Percentiles rank a stretch among this genome's conserved stretches.
phyloP scores from a whole-genome alignment of 805 yeast genomes.

The Candida ovalis region DNA sequence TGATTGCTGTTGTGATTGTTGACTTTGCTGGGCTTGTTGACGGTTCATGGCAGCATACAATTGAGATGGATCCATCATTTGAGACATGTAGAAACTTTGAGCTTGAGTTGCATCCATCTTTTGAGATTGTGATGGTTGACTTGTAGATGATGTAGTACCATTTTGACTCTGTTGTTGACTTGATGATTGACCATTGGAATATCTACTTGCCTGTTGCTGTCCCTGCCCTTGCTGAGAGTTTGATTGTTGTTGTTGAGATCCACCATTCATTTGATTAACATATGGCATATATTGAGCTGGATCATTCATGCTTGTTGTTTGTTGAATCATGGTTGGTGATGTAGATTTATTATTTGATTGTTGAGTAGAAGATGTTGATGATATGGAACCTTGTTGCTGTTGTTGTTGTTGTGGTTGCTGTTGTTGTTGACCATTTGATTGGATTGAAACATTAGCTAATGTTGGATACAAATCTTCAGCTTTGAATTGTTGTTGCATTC shows the following conservation, averaged over 20 bases:
- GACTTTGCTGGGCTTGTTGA: constrained; percentile 18
- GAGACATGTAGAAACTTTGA: constrained; percentile 19
- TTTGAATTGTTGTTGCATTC: constrained; percentile 21
- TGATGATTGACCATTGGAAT: constrained; percentile 16
- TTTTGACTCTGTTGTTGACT: background rate
- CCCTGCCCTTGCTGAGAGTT: background rate
- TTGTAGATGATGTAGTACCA: constrained; percentile 4
- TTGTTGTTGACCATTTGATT: background rate
- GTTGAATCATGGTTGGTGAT: constrained; percentile 23
- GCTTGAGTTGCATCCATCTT: constrained; percentile 17
- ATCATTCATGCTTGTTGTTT: constrained; percentile 16
- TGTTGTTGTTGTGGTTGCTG: background rate
- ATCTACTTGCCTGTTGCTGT: constrained; percentile 16
- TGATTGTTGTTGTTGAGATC: constrained; percentile 8
- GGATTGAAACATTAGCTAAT: constrained; percentile 6
- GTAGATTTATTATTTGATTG: constrained; percentile 12
- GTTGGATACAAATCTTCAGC: constrained; percentile 25
- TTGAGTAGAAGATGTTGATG: constrained; percentile 14
- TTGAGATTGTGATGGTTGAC: constrained; percentile 9
- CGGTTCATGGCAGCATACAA: constrained; percentile 21
- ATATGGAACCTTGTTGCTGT: constrained; percentile 8
- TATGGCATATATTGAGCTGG: constrained; percentile 20
- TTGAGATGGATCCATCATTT: constrained; percentile 23
- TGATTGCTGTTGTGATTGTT: constrained; percentile 14
- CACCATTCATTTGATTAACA: constrained; percentile 20